Percentiles rank a stretch among this genome's conserved stretches.
phyloP scores from a whole-genome alignment of 2,329 filamentous ascomycete genomes.

The Aspergillus arachidicola region DNA sequence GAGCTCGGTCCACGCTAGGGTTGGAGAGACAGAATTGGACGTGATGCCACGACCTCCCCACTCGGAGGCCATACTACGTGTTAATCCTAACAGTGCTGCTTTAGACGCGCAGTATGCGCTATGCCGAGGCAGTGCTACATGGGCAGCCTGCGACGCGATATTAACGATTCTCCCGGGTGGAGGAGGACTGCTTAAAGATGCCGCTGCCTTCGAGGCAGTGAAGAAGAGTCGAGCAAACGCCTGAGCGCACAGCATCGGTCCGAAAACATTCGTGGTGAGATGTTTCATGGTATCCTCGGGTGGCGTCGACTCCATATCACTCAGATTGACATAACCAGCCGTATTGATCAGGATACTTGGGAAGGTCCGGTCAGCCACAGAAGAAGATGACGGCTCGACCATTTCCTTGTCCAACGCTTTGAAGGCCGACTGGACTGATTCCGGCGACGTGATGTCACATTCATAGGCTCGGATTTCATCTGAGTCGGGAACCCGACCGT shows the following conservation, averaged over 20 bases:
- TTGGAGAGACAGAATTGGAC: constrained; percentile 50
- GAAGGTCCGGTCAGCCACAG: constrained; percentile 28
- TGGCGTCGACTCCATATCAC: constrained; percentile 46
- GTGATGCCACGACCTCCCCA: constrained; percentile 52
- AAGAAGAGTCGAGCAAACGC: constrained; percentile 50
- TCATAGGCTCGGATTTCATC: constrained; percentile 37
- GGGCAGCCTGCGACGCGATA: constrained; percentile 51
- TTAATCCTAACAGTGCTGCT: constrained; percentile 48
- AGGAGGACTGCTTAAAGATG: constrained; percentile 18
- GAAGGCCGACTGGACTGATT: constrained; percentile 50
- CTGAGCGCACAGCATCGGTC: constrained; percentile 49
- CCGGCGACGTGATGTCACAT: constrained; percentile 53
- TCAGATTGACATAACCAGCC: constrained; percentile 50
- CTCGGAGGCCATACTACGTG: constrained; percentile 51
- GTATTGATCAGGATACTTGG: constrained; percentile 48
- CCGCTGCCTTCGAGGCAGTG: constrained; percentile 23
- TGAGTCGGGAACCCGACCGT: constrained; percentile 24
- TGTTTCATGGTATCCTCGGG: constrained; percentile 49
- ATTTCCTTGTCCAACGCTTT: constrained; percentile 35
- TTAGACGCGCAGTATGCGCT: constrained; percentile 54
- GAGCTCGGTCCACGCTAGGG: constrained; percentile 51
- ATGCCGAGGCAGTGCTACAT: constrained; percentile 49
- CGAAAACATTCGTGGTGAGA: constrained; percentile 48
- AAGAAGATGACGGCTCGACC: constrained; percentile 13
- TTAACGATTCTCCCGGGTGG: constrained; percentile 50